These are phyloP conservation scores for Verticillium nubilum DNA, from an alignment of 2,329 filamentous ascomycete genomes.

Conservation along the genomic window DNA sequence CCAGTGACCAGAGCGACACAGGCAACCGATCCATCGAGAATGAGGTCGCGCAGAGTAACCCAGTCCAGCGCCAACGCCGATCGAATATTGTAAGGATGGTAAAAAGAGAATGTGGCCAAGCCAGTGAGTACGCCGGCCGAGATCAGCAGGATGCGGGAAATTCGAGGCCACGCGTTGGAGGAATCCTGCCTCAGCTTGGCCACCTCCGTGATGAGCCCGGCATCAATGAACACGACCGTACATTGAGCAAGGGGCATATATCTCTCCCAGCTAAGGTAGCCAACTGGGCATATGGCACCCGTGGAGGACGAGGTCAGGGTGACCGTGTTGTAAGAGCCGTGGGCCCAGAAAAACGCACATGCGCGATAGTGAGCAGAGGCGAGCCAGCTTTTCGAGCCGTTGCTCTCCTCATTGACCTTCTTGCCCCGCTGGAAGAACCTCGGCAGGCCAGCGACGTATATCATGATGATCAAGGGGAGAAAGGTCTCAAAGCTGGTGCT, in stretches of 20 bases:
- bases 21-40: slow-evolving; percentile 21
- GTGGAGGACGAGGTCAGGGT: slow-evolving; percentile 17
- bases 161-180: slow-evolving; percentile 14
- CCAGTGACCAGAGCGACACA: slow-evolving; percentile 17
- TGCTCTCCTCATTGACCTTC: slow-evolving; percentile 12
- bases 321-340: slow-evolving; percentile 20
- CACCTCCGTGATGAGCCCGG: slow-evolving; percentile 20
- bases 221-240: slow-evolving; percentile 21
- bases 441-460: slow-evolving; percentile 15
- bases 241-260: slow-evolving; percentile 23
- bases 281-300: slow-evolving; percentile 23
- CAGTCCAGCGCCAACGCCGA: slow-evolving; percentile 23
- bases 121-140: slow-evolving; percentile 17
- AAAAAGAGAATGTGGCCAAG: slow-evolving; percentile 19
- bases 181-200: slow-evolving; percentile 18
- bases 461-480: slow-evolving; percentile 20
- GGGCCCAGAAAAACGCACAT: slow-evolving; percentile 23
- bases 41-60: slow-evolving; percentile 21
- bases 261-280: slow-evolving; percentile 16
- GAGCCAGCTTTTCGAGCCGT: slow-evolving; percentile 4
- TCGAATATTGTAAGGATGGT: slow-evolving; percentile 19
- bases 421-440: slow-evolving; percentile 17
- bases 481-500: slow-evolving; percentile 27
- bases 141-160: slow-evolving; percentile 15
- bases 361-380: slow-evolving; percentile 12